Percentiles rank a stretch among this genome's conserved stretches.
These are phyloP conservation scores for Antitrichia curtipendula DNA, from an alignment of 225 moss, liverwort and hornwort genomes.

Conservation along the genomic window DNA sequence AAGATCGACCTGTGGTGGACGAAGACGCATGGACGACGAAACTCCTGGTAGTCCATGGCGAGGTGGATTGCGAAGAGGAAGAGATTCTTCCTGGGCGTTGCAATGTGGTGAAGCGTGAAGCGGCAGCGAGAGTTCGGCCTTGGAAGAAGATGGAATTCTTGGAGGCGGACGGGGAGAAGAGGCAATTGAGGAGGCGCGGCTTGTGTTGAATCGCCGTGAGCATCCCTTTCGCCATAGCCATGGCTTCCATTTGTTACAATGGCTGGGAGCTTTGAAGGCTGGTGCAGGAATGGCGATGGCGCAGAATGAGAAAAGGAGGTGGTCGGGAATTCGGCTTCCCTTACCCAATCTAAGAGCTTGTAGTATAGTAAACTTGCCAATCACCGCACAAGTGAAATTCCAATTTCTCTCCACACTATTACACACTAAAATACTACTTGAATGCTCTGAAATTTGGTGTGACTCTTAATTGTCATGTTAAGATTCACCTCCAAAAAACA, in stretches of 20 bases:
- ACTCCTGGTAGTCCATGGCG: not conserved
- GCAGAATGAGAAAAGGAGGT: not conserved
- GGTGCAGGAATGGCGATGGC: not conserved
- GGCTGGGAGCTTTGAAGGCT: not conserved
- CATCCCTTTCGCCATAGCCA: constrained; percentile 31
- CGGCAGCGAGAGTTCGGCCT: not conserved
- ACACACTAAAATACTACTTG: too few relatives aligned
- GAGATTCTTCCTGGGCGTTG: not conserved
- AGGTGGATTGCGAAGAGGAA: not conserved
- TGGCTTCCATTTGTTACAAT: constrained; percentile 12
- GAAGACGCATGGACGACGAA: constrained; percentile 7
- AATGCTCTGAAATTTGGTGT: too few relatives aligned
- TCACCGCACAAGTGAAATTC: too few relatives aligned
- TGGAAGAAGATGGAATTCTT: constrained; percentile 5
- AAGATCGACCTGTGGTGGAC: constrained; percentile 9
- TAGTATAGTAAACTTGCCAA: too few relatives aligned
- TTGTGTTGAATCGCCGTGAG: constrained; percentile 14
- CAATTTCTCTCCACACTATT: too few relatives aligned
- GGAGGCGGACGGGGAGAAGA: constrained; percentile 2
- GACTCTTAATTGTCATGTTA: too few relatives aligned
- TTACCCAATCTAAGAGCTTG: not conserved
- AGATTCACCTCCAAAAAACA: too few relatives aligned
- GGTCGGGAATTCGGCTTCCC: not conserved
- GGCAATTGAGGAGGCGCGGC: constrained; percentile 5
- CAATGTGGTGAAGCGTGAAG: not conserved